Conservation (phyloP, 768 basidiomycete genomes). For the Leccinum longicurvipes region DNA sequence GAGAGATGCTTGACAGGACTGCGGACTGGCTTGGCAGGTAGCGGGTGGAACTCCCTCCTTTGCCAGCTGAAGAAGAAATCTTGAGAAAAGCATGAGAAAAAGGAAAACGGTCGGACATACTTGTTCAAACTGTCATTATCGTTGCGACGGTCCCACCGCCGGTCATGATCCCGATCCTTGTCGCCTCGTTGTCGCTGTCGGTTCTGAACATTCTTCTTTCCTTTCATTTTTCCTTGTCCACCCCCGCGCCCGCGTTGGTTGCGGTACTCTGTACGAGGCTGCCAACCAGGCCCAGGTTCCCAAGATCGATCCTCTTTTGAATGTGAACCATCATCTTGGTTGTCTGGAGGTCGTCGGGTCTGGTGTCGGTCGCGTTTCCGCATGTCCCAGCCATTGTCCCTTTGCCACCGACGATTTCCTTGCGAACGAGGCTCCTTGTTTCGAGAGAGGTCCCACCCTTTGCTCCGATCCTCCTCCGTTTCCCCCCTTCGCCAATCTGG, state of each 20-base stretch:
- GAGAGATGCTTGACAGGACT: conserved; percentile 39
- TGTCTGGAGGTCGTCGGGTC: conserved; percentile 32
- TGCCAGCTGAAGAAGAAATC: conserved; percentile 53
- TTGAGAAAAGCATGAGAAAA: conserved; percentile 8
- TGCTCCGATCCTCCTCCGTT: conserved; percentile 37
- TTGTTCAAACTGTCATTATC: conserved; percentile 75
- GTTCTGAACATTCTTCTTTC: conserved; percentile 34
- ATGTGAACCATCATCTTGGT: conserved; percentile 20
- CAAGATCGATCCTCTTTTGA: conserved; percentile 55
- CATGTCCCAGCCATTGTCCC: conserved; percentile 49
- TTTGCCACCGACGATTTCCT: conserved; percentile 33
- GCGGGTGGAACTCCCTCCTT: conserved; percentile 47
- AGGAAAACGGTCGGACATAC: conserved; percentile 40
- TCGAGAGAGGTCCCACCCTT: conserved; percentile 35
- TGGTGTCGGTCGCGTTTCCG: conserved; percentile 47
- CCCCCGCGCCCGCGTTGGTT: conserved; percentile 37
- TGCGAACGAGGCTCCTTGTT: conserved; percentile 33
- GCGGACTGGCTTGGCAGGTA: conserved; percentile 38
- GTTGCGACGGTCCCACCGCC: conserved; percentile 36
- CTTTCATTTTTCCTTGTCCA: conserved; percentile 35
- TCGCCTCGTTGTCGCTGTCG: conserved; percentile 33
- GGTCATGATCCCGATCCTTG: conserved; percentile 26
- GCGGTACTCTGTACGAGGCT: conserved; percentile 43
- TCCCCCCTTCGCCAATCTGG: conserved; percentile 41
- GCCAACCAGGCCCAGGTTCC: conserved; percentile 73